Evolutionary conservation across 768 basidiomycete genomes (phyloP).

Genomic region (Coprinellus micaceus): DNA sequence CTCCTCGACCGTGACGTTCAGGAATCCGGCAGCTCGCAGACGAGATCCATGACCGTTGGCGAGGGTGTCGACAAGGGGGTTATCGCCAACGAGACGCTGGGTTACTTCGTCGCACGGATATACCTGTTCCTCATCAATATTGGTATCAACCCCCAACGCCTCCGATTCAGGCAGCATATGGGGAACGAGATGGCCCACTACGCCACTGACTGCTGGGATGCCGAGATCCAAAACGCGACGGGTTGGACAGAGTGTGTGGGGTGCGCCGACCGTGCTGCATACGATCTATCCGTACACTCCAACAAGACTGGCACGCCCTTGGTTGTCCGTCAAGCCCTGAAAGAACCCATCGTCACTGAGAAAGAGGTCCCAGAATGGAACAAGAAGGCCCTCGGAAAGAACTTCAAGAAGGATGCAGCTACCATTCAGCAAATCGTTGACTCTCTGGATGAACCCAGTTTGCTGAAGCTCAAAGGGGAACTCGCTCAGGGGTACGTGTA

Average conservation of each 20-base stretch:
- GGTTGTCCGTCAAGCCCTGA: constrained; percentile 81
- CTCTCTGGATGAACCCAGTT: constrained; percentile 59
- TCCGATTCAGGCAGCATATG: constrained; percentile 98
- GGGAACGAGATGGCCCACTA: constrained; percentile 99
- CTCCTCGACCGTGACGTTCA: constrained; percentile 87
- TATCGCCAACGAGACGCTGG: constrained; percentile 95
- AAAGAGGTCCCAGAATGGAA: constrained; percentile 76
- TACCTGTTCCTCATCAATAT: constrained; percentile 86
- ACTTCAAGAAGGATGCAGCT: constrained; percentile 81
- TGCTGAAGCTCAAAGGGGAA: constrained; percentile 65
- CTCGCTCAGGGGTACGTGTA: constrained; percentile 67
- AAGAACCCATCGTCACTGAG: constrained; percentile 82
- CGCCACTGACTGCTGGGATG: constrained; percentile 99
- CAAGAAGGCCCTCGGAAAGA: constrained; percentile 86
- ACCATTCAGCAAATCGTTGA: constrained; percentile 60
- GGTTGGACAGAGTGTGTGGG: constrained; percentile 99
- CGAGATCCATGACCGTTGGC: constrained; percentile 70
- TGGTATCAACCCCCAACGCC: constrained; percentile 76
- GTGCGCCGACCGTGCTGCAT: constrained; percentile 96
- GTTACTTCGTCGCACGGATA: constrained; percentile 94
- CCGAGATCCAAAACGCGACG: constrained; percentile 87
- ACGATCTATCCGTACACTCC: constrained; percentile 89
- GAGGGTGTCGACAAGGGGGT: constrained; percentile 84
- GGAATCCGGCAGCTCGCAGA: constrained; percentile 61
- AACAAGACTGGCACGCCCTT: constrained; percentile 80